phyloP scores from a whole-genome alignment of 768 basidiomycete species.

The Pleurotus cornucopiae region DNA sequence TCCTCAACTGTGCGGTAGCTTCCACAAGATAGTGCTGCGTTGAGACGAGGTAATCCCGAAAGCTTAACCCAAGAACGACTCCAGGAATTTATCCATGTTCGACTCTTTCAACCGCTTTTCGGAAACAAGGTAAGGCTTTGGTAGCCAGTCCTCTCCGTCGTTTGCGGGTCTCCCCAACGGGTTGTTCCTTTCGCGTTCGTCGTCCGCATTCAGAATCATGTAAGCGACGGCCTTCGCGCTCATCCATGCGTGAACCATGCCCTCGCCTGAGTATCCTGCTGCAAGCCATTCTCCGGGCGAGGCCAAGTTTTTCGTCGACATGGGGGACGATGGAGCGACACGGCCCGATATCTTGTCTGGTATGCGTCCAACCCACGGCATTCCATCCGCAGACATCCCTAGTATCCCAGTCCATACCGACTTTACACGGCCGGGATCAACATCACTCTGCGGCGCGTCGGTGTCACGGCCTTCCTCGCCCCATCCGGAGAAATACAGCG shows the following conservation, averaged over 20 bases:
- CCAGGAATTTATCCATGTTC: constrained; percentile 32
- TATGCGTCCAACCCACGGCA: constrained; percentile 70
- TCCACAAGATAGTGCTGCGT: not conserved
- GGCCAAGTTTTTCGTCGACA: constrained; percentile 15
- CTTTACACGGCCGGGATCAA: constrained; percentile 40
- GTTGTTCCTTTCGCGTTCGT: constrained; percentile 3
- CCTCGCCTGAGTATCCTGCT: constrained; percentile 70
- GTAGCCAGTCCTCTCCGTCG: constrained; percentile 39
- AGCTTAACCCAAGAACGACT: not conserved
- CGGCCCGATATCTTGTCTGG: constrained; percentile 41
- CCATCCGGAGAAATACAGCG: constrained; percentile 53
- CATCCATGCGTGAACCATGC: constrained; percentile 71
- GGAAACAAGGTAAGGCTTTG: constrained; percentile 42
- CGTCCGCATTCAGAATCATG: constrained; percentile 49
- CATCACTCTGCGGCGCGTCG: constrained; percentile 23
- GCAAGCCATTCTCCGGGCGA: constrained; percentile 66
- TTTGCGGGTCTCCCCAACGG: constrained; percentile 12
- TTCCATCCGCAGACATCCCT: constrained; percentile 53
- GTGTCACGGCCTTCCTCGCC: constrained; percentile 13
- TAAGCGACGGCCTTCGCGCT: constrained; percentile 52
- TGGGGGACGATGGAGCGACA: not conserved
- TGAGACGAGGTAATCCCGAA: not conserved
- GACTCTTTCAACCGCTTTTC: constrained; percentile 45
- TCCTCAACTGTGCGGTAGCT: not conserved
- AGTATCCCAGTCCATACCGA: constrained; percentile 63